Conservation (phyloP, 495 filamentous ascomycete species). For the Talaromyces wortmannii region DNA sequence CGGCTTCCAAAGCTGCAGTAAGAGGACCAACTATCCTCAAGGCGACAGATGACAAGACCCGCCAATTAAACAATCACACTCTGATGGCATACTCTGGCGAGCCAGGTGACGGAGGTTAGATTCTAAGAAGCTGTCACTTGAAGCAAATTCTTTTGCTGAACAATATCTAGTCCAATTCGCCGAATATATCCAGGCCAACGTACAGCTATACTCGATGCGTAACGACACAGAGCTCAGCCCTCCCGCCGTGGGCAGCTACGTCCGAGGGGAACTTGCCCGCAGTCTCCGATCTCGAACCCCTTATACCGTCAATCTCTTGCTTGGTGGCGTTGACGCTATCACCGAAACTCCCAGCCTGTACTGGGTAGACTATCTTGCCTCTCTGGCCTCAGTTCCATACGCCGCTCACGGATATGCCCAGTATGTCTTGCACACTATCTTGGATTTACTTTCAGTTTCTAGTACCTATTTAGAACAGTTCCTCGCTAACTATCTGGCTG, state of each 20-base stretch:
- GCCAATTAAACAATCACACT: conserved; percentile 80
- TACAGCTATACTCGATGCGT: conserved; percentile 96
- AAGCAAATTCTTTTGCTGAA: no score
- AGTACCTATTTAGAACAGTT: not conserved
- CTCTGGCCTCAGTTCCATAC: conserved; percentile 81
- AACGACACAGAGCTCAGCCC: conserved; percentile 88
- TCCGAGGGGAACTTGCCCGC: conserved; percentile 83
- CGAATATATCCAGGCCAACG: conserved; percentile 98
- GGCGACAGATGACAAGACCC: conserved; percentile 93
- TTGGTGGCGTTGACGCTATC: conserved; percentile 87
- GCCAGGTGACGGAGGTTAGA: conserved; percentile 87
- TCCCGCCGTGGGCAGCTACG: conserved; percentile 81
- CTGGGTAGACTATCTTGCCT: conserved; percentile 96
- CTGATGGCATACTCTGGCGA: conserved; percentile 97
- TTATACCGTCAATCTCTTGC: conserved; percentile 90
- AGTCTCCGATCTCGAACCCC: conserved; percentile 86
- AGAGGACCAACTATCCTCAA: conserved; percentile 95
- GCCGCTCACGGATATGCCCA: conserved; percentile 98
- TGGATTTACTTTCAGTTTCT: not conserved
- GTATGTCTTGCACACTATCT: conserved; percentile 42
- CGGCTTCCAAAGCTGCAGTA: conserved; percentile 96
- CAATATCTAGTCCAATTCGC: conserved; percentile 81
- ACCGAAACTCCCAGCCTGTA: conserved; percentile 81
- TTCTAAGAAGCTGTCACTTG: not conserved
- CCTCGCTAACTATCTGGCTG: conserved; percentile 12